Evolutionary conservation across 2,329 filamentous ascomycete species (phyloP).

Genomic region (Clonostachys sp.): DNA sequence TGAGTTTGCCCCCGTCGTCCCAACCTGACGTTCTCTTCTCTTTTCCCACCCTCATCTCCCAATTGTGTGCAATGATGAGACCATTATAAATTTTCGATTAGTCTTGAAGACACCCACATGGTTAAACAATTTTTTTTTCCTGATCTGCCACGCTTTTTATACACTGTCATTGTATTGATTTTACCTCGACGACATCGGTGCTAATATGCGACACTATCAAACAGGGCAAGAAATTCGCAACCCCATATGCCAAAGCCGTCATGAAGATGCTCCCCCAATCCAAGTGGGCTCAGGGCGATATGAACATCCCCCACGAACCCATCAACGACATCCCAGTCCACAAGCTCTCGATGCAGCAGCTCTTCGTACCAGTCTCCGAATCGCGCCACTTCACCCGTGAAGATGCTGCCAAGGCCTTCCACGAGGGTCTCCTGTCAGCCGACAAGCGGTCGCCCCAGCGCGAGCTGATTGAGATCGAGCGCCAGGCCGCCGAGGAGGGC

Average conservation of each 20-base stretch:
- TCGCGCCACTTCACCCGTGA: constrained; percentile 59
- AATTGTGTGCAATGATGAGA: constrained; percentile 42
- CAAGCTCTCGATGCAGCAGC: constrained; percentile 54
- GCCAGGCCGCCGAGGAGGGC: constrained; percentile 31
- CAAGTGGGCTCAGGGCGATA: constrained; percentile 46
- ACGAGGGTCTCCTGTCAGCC: constrained; percentile 52
- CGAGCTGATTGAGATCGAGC: constrained; percentile 54
- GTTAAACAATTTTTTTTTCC: constrained; percentile 56
- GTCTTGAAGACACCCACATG: constrained; percentile 96
- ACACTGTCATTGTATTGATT: neutral
- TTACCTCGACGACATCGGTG: neutral
- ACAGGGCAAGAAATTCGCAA: constrained; percentile 73
- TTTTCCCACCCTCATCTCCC: constrained; percentile 2
- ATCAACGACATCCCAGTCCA: constrained; percentile 65
- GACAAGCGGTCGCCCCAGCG: constrained; percentile 59
- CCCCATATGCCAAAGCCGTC: constrained; percentile 72
- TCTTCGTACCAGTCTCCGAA: constrained; percentile 61
- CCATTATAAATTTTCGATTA: constrained; percentile 86
- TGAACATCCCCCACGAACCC: constrained; percentile 45
- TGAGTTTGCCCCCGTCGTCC: constrained; percentile 39
- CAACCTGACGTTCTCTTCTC: neutral
- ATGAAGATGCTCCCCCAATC: constrained; percentile 75
- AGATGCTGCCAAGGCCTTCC: constrained; percentile 62
- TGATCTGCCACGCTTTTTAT: neutral
- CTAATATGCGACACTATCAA: constrained; percentile 13